Evolutionary conservation across 257 asterid genomes (phyloP).

Genomic region (Phtheirospermum japonicum): DNA sequence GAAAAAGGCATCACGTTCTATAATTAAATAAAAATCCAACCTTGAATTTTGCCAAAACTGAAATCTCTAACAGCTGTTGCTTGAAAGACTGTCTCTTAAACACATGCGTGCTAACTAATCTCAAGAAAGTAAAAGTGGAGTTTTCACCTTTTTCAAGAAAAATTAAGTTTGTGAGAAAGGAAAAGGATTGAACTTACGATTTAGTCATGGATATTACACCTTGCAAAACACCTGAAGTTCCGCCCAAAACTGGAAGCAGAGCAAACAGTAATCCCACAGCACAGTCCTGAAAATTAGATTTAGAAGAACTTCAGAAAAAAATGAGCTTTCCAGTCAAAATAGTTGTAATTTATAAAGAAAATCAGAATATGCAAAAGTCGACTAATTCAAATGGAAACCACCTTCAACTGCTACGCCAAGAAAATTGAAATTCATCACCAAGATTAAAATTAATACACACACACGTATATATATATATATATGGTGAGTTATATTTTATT

Average conservation of each 20-base stretch:
- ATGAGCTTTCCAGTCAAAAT: slow-evolving; percentile 17
- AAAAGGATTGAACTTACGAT: slow-evolving; percentile 55
- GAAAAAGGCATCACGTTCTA: neutral
- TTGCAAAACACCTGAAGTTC: slow-evolving; percentile 90
- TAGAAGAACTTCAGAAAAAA: slow-evolving; percentile 8
- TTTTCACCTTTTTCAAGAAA: slow-evolving; percentile 15
- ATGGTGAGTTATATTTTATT: neutral
- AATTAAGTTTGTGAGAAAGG: slow-evolving; percentile 14
- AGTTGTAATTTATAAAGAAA: neutral
- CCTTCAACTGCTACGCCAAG: slow-evolving; percentile 23
- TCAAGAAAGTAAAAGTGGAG: slow-evolving; percentile 2
- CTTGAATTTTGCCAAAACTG: neutral
- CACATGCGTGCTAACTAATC: neutral
- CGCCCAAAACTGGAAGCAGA: slow-evolving; percentile 96
- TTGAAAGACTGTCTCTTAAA: neutral
- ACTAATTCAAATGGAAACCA: slow-evolving; percentile 12
- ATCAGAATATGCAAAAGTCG: slow-evolving; percentile 9
- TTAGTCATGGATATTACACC: slow-evolving; percentile 96
- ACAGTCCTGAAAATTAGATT: slow-evolving; percentile 68
- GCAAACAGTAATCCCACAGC: slow-evolving; percentile 98
- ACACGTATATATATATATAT: neutral
- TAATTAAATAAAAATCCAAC: neutral
- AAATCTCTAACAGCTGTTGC: slow-evolving; percentile 7
- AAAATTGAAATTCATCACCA: neutral
- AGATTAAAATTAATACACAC: too few species aligned